Evolutionary conservation across 257 asterid species (phyloP).

Genomic region (Rubia yunnanensis): DNA sequence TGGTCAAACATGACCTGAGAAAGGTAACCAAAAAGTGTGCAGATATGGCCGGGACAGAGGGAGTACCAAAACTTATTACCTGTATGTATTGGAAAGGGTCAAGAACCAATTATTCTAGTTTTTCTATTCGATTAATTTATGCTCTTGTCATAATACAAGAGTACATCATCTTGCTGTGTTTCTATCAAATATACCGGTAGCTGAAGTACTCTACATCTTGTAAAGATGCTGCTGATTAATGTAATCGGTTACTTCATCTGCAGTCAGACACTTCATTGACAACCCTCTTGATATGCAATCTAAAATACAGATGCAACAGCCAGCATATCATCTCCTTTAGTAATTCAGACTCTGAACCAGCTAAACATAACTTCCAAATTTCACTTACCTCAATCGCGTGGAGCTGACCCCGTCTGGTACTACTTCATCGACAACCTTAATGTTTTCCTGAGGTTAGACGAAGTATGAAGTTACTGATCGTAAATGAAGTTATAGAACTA

Average conservation of each 20-base stretch:
- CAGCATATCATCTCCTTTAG: background rate
- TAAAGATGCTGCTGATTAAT: conserved; percentile 43
- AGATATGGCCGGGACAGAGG: too few relatives aligned
- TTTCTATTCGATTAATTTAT: too few relatives aligned
- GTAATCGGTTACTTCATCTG: conserved; percentile 57
- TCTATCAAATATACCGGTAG: too few relatives aligned
- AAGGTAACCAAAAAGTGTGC: too few relatives aligned
- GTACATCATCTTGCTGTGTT: too few relatives aligned
- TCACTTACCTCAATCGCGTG: conserved; percentile 55
- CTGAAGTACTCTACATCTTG: background rate
- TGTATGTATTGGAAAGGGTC: background rate
- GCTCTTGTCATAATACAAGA: too few relatives aligned
- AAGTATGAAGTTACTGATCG: background rate
- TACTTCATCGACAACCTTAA: conserved; percentile 54
- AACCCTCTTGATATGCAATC: conserved; percentile 59
- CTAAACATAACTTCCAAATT: background rate
- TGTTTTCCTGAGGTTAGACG: conserved; percentile 33
- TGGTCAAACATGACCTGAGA: too few relatives aligned
- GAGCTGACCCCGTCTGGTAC: conserved; percentile 81
- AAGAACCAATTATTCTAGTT: background rate
- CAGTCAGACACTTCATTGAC: conserved; percentile 67
- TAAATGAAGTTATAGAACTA: too few relatives aligned
- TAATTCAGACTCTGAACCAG: background rate
- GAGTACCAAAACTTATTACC: too few relatives aligned
- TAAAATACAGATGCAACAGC: background rate